Conservation (phyloP, 192 early-diverging fungal species). For the Coemansia brasiliensis region DNA sequence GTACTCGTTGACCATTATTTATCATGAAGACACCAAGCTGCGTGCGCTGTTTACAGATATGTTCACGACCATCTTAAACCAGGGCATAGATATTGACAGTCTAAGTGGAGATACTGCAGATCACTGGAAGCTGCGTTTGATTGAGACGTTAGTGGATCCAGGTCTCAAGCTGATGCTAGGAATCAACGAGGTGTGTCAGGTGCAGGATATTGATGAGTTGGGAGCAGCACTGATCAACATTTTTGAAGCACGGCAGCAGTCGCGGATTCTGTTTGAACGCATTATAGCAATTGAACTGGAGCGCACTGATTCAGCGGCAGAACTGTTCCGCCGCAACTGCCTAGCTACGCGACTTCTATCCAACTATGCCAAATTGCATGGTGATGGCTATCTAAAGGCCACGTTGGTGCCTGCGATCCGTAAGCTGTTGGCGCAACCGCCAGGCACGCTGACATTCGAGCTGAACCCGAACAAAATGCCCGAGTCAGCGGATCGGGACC, state of each 20-base stretch:
- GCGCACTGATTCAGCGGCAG: constrained; percentile 78
- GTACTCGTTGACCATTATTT: constrained; percentile 85
- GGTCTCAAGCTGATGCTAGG: constrained; percentile 79
- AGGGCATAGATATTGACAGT: constrained; percentile 83
- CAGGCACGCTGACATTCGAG: constrained; percentile 82
- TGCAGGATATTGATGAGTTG: constrained; percentile 87
- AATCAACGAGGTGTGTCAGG: constrained; percentile 80
- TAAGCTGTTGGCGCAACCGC: constrained; percentile 63
- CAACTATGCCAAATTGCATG: constrained; percentile 78
- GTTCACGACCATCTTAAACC: constrained; percentile 85
- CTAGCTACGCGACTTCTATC: constrained; percentile 87
- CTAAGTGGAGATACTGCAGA: constrained; percentile 74
- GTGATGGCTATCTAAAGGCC: constrained; percentile 75
- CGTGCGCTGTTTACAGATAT: constrained; percentile 91
- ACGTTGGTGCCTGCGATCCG: constrained; percentile 80
- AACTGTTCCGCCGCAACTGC: constrained; percentile 90
- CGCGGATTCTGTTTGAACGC: constrained; percentile 73
- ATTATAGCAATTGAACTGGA: constrained; percentile 84
- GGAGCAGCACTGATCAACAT: constrained; percentile 73
- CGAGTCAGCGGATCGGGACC: constrained; percentile 64
- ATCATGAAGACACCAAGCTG: constrained; percentile 87
- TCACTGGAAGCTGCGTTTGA: constrained; percentile 75
- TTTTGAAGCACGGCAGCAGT: constrained; percentile 74
- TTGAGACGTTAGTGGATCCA: constrained; percentile 71
- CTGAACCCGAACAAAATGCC: constrained; percentile 78